Conservation (phyloP, 2,329 filamentous ascomycete species). For the Exutisphaerella laricina region DNA sequence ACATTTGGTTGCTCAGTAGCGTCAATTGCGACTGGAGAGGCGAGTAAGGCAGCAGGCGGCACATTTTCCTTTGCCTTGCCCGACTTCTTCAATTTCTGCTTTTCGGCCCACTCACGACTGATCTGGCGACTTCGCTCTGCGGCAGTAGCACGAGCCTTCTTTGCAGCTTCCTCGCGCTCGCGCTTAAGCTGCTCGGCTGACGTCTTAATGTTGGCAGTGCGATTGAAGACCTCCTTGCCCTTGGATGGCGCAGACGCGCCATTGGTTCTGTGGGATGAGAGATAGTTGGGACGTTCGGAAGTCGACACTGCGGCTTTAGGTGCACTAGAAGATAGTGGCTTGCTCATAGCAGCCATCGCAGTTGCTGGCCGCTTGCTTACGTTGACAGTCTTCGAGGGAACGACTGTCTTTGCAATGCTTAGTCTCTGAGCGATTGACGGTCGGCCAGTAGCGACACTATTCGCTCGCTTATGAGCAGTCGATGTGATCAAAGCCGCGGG, state of each 20-base stretch:
- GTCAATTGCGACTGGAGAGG: no score
- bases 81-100: constrained; percentile 36
- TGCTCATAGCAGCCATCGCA: constrained; percentile 11
- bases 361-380: constrained; percentile 17
- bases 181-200: constrained; percentile 37
- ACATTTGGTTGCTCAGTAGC: no score
- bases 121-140: constrained; percentile 41
- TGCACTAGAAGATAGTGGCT: constrained; percentile 7
- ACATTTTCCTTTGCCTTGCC: no score
- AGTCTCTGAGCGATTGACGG: constrained; percentile 7
- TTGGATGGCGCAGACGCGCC: constrained; percentile 28
- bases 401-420: constrained; percentile 4
- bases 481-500: constrained; percentile 1
- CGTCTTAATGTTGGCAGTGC: constrained; percentile 39
- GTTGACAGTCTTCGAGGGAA: constrained; percentile 10
- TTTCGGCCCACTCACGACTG: constrained; percentile 47
- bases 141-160: constrained; percentile 42
- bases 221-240: constrained; percentile 44
- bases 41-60: no score
- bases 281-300: constrained; percentile 1
- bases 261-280: neutral
- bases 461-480: constrained; percentile 19
- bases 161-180: constrained; percentile 46
- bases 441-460: constrained; percentile 20
- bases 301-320: neutral